Base-by-base conservation (phyloP, 352 stramenopile species). In the Phytophthora megakarya region DNA sequence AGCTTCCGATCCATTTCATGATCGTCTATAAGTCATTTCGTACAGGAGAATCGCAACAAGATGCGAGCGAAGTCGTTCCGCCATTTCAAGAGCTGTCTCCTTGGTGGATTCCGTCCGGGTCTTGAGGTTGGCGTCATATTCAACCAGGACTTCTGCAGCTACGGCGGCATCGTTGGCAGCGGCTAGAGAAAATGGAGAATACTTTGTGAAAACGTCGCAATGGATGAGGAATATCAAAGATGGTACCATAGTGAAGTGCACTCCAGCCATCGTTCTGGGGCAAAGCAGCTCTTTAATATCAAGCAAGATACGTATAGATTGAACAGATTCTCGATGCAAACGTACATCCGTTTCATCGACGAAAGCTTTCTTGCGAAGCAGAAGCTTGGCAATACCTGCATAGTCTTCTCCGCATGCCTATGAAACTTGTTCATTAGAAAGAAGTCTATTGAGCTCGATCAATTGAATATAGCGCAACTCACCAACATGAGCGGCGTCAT, bases 401-500 rank as follows among this genome's bases (percentile, higher is more conserved):
- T 93, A 81, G 25, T 91, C 81, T 61, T 93, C 85, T 3, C 81
- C 85, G 45, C 81, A 89, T 3, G 85, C 85, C 84, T 93, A 33
- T 7, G 10, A 10, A 4, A n/a, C 23, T 30, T 40, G 21, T 42
- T 1, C 9, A 28, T 44, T 25, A 46, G 44, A 38, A 35, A 3
- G 8, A 35, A 3, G 30, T 5, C 13, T 7, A 12, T 35, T 11
- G 8, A 35, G 30, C 8, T 35, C 13, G 30, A 35, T 35, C 30
- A 35, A 11, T 35, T 21, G 13, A 22, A 21, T 3, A 46, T 42
- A 19, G 19, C 13, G 37, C 10, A 37, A 49, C 69, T 55, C 21
- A 89, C 84, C 45, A 93, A 65, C 85, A 93, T 92, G 18, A 92
- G 67, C 2, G 85, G 85, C 5, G 85, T 93, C 57, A 76, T 91